These are phyloP conservation scores for Kokia cookei DNA, from an alignment of 441 rosid genomes.

Conservation along the genomic window DNA sequence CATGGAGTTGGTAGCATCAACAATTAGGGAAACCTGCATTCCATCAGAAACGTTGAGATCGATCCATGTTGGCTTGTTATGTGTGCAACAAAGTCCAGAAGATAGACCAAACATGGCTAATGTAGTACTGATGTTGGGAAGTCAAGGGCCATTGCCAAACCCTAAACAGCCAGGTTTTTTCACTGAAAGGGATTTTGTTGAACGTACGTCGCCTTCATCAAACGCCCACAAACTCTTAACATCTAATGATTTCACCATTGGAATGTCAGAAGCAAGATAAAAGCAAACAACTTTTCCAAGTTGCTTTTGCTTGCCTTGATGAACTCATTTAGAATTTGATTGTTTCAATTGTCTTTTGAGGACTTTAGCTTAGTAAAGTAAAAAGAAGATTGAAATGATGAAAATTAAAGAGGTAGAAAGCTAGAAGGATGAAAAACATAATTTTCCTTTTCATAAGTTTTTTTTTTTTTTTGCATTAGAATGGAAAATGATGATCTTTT, in stretches of 20 bases:
- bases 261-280: background rate
- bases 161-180: conserved; percentile 24
- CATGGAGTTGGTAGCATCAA: background rate
- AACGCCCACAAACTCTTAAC: background rate
- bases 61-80: background rate
- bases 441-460: no score
- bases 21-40: background rate
- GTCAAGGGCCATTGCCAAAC: background rate
- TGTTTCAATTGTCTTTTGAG: background rate
- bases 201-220: background rate
- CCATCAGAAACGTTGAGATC: background rate
- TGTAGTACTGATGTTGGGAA: conserved; percentile 19
- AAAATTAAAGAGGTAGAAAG: no score
- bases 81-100: background rate
- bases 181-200: conserved; percentile 4
- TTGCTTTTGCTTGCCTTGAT: background rate
- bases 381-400: no score
- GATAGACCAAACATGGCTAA: background rate
- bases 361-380: no score
- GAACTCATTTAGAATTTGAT: background rate
- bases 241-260: conserved; percentile 5
- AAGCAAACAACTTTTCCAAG: background rate
- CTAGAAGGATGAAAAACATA: no score
- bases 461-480: no score
- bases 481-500: no score